Base-by-base conservation (phyloP, 768 basidiomycete genomes). In the Lanmaoa pseudosensibilis region DNA sequence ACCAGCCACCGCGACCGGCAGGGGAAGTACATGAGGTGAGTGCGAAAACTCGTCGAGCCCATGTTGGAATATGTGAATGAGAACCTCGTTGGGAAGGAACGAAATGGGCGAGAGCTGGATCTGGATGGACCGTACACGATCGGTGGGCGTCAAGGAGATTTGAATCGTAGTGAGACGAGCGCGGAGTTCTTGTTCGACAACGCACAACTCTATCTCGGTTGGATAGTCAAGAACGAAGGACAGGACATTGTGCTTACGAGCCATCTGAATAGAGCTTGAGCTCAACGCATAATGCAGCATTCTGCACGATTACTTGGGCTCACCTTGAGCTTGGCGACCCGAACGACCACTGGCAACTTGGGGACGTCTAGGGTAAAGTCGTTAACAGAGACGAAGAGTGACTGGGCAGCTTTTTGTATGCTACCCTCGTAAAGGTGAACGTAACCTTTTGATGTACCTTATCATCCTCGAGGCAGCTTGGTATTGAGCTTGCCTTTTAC, bases 11-110 rank as follows among this genome's bases (percentile, higher is more conserved):
- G 21, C 38, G 16, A 44, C 9, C 11, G 57, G 53, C 5, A 57
- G 8, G 25, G 55, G 48, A 54, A 55, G 53, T 4, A 39, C 41
- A 21, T 21, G 25, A 11, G 53, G 23, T 3, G 46, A 53, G 9
- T 46, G 50, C 4, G 52, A 62, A 32, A 30, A n/a, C 3, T 43
- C 39, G 11, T 44, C n/a, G 13, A 56, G 25, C n/a, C 57, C 60
- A 41, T 19, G 40, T n/a, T 36, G 34, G 49, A 66, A 55, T 46
- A 61, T 55, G 30, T 49, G 44, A 27, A 54, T 37, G 30, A 65
- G 64, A 25, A 65, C 39, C 40, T 67, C 62, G 44, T 50, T 64
- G n/a, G 65, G 65, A 12, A 66, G 55, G n/a, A 52, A 43, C 4
- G 62, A 57, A 15, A 67, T 47, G 5, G 65, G 52, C 16, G 65